Base-by-base conservation (phyloP, 129 eudicot genomes). In the Helichrysum umbraculigerum region DNA sequence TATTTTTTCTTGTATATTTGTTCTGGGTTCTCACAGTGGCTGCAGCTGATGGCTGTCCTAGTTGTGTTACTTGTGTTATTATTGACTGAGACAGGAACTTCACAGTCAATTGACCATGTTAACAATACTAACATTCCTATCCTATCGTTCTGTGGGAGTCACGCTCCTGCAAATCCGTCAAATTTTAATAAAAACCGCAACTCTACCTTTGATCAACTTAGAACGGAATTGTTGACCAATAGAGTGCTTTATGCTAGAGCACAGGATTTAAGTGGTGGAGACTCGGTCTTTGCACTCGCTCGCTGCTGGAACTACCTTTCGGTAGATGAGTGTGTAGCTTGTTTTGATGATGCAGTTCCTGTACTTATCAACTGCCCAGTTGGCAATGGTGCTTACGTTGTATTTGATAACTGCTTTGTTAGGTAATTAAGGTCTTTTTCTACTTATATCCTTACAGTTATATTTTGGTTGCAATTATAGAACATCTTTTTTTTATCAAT, bases 231-330 rank as follows among this genome's bases (percentile, higher is more conserved):
- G 12, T 32, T 71, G 19, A 73, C 65, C 34, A 72, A 50, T 14
- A 63, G 71, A 61, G 79, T 21, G 25, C 62, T 66, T 29, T 88
- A 81, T 51, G 91, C 88, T 0, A 88, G 78, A 19, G 84, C 84
- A n/a, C 82, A 84, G 80, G 80, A 68, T 71, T 66, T 87, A 19
- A 82, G 82, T 74, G 83, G 72, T 2, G 84, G 89, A 25, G 86
- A 84, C 66, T 77, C 89, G 16, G 91, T 84, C 6, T 88, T 64
- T 32, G 88, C 91, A 35, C 74, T 71, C 81, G 86, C 37, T 1
- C 91, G 83, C 84, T 91, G 97, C 84, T 71, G 91, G 51, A 83
- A 91, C 34, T 91, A 91, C 76, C 57, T 88, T 11, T 78, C 91
- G 7, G 68, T 22, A 11, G 78, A 71, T 34, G 78, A 77, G 73